Evolutionary conservation across 371 early-diverging fungal species (phyloP).

Genomic region (Rhizopus sp.): DNA sequence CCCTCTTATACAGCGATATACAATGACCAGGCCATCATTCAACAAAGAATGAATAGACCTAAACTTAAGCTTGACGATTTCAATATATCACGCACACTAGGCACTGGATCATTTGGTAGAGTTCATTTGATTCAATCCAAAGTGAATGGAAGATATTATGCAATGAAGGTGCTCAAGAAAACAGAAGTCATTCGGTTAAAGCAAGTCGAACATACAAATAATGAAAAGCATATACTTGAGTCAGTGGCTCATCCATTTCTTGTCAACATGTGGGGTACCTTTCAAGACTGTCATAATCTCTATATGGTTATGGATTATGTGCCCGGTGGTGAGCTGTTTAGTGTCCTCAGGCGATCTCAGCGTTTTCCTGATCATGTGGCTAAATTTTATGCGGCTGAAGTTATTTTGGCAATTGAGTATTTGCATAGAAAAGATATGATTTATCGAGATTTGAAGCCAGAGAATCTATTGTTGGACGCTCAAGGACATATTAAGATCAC

Average conservation of each 20-base stretch:
- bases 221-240: conserved; percentile 86
- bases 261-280: conserved; percentile 90
- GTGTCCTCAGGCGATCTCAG: conserved; percentile 67
- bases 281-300: conserved; percentile 85
- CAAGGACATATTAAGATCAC: conserved; percentile 97
- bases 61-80: conserved; percentile 68
- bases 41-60: conserved; percentile 33
- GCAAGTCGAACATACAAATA: conserved; percentile 90
- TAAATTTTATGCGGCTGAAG: conserved; percentile 78
- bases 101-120: conserved; percentile 99
- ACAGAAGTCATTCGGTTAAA: conserved; percentile 91
- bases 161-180: conserved; percentile 92
- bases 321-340: conserved; percentile 95
- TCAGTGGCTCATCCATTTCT: conserved; percentile 85
- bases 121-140: conserved; percentile 87
- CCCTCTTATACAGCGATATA: conserved; percentile 16
- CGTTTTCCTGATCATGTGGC: conserved; percentile 91
- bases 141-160: conserved; percentile 85
- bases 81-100: conserved; percentile 77
- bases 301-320: conserved; percentile 97
- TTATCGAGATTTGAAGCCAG: conserved; percentile 95
- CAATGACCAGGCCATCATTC: conserved; percentile 28
- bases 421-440: conserved; percentile 88
- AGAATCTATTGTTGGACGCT: conserved; percentile 83
- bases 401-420: conserved; percentile 80